phyloP scores from a whole-genome alignment of 768 basidiomycete species.

The Xerocomellus amylosporus region DNA sequence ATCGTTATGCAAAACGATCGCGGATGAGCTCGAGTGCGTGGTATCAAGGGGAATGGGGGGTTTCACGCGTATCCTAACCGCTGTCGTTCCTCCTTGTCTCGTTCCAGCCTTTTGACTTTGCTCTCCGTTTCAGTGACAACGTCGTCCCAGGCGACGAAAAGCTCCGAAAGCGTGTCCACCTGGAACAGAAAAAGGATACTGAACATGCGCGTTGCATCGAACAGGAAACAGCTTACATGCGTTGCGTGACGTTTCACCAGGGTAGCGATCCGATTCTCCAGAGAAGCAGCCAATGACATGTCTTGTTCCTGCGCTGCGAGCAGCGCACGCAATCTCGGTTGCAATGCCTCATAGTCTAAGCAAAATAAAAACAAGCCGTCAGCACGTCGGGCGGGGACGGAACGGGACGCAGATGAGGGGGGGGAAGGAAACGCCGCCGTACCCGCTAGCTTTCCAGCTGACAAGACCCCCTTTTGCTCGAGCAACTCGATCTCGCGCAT shows the following conservation, averaged over 20 bases:
- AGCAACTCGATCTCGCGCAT: constrained; percentile 73
- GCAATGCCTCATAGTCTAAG: constrained; percentile 59
- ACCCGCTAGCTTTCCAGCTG: constrained; percentile 72
- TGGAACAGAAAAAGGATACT: constrained; percentile 26
- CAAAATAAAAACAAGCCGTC: background rate
- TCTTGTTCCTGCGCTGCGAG: constrained; percentile 61
- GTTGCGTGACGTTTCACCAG: constrained; percentile 70
- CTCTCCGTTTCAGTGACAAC: constrained; percentile 65
- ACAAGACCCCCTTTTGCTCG: constrained; percentile 66
- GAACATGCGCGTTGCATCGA: background rate
- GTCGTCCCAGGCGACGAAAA: constrained; percentile 86
- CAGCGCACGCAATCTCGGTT: constrained; percentile 65
- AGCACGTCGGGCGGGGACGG: background rate
- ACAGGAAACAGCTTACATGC: constrained; percentile 46
- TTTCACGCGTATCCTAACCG: constrained; percentile 57
- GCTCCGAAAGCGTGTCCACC: constrained; percentile 79
- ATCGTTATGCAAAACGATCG: constrained; percentile 9
- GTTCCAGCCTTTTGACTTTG: constrained; percentile 54
- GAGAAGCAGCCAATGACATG: constrained; percentile 46
- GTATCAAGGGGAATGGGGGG: background rate
- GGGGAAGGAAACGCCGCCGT: constrained; percentile 3
- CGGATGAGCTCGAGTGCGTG: background rate
- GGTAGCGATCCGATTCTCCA: constrained; percentile 64
- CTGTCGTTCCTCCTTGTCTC: constrained; percentile 54
- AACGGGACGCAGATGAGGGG: background rate